A percentile compares a stretch with the other conserved stretches of the same genome.
Conservation (phyloP, 768 basidiomycete species). For the Exsudoporus frostii region DNA sequence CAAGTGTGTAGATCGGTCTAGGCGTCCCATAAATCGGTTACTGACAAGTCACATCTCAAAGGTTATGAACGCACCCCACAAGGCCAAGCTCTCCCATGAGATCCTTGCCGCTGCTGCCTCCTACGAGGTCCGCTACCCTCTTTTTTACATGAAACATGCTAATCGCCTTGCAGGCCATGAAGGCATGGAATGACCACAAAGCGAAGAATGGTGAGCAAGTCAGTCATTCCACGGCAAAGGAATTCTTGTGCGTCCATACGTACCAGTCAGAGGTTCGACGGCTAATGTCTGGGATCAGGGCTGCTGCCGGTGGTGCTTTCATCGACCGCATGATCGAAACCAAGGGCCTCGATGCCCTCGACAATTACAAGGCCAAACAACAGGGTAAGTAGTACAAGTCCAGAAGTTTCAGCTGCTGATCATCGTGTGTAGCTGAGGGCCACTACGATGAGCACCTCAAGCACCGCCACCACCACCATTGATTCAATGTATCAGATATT, state of each 20-base stretch:
- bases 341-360: conserved; percentile 51
- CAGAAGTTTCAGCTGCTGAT: neutral
- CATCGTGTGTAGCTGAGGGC: conserved; percentile 2
- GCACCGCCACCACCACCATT: neutral
- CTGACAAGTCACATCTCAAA: conserved; percentile 20
- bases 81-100: conserved; percentile 62
- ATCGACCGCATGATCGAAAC: conserved; percentile 55
- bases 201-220: conserved; percentile 46
- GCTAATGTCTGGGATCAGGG: conserved; percentile 33
- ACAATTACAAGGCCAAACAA: conserved; percentile 41
- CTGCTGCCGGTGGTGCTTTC: conserved; percentile 53
- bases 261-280: neutral
- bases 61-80: conserved; percentile 50
- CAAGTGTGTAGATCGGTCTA: conserved; percentile 13
- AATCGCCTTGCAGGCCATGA: conserved; percentile 47
- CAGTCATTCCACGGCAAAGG: conserved; percentile 55
- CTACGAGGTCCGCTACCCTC: conserved; percentile 45
- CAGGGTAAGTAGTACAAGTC: conserved; percentile 23
- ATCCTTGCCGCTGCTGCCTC: conserved; percentile 64
- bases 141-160: neutral
- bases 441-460: neutral
- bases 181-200: conserved; percentile 57
- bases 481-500: neutral
- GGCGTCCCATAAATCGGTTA: neutral
- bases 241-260: conserved; percentile 39